These are phyloP conservation scores for Globisporangium camurandrum DNA, from an alignment of 352 stramenopile species.

Conservation along the genomic window DNA sequence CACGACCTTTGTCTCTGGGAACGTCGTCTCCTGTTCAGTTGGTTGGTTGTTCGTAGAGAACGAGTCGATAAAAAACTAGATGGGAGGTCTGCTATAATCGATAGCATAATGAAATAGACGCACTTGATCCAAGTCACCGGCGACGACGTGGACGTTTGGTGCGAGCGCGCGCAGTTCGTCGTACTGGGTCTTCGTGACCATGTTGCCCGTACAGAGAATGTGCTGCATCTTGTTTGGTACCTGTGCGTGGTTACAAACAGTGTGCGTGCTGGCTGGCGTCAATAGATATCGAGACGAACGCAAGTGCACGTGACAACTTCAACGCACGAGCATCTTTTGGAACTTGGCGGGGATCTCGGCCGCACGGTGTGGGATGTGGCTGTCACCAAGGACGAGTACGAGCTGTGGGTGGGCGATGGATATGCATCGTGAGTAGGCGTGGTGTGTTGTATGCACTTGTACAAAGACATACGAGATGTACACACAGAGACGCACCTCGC, in stretches of 20 bases:
- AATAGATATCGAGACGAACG: background rate
- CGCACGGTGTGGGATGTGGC: slow-evolving; percentile 93
- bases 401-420: slow-evolving; percentile 55
- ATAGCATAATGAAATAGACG: background rate
- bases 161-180: slow-evolving; percentile 93
- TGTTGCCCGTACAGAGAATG: slow-evolving; percentile 97
- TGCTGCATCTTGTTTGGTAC: slow-evolving; percentile 98
- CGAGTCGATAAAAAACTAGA: no score
- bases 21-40: slow-evolving; percentile 64
- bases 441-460: background rate
- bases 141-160: slow-evolving; percentile 94
- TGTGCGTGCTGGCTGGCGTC: background rate
- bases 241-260: slow-evolving; percentile 19
- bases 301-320: background rate
- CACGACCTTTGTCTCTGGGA: slow-evolving; percentile 94
- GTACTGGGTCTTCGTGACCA: slow-evolving; percentile 93
- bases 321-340: slow-evolving; percentile 85
- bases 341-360: slow-evolving; percentile 96
- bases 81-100: no score
- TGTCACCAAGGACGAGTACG: slow-evolving; percentile 95
- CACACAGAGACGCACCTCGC: slow-evolving; percentile 27
- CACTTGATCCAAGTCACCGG: slow-evolving; percentile 93
- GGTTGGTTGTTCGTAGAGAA: no score
- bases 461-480: background rate
- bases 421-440: background rate